Evolutionary conservation across 192 early-diverging fungal genomes (phyloP), one percentile per base, ranked within the genome.

Genomic region (Podila verticillata): DNA sequence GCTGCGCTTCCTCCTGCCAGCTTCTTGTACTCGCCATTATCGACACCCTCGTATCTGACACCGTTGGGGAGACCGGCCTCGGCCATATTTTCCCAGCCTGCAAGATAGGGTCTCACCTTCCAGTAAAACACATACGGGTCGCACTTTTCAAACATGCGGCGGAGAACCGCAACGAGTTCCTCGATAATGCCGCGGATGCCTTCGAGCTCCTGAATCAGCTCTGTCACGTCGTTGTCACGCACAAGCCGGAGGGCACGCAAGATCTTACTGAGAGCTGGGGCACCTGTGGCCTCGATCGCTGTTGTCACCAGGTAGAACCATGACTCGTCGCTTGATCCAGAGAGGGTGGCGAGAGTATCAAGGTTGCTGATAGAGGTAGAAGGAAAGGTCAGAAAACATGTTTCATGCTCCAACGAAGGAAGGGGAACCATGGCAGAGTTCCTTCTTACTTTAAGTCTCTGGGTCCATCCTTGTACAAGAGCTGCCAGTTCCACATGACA

Each of bases 301-400:
- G 93, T 91, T 12, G 95, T 94, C 59, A 97, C 91, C 31, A 99
- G 87, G 85, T 96, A 97, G 77, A 99, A 99, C 97, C 97, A 99
- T 5, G 92, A 91, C 88, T 99, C 96, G 82, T 99, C 97, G 61
- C 91, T 87, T 32, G 90, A 89, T 17, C 96, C 95, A 6, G 94
- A 92, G 66, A 96, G 96, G 10, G 94, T 96, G 59, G 93, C 86
- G 66, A 96, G 74, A 0, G 93, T 92, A 15, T 92, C 85, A 19
- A 99, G 72, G 84, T 99, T 99, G 73, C 87, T 90, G 63, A 47
- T 24, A 24, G 48, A 22, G 51, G 6, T 29, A 31, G 48, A 66
- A 61, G 61, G 28, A 61, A 29, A 65, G 20, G 51, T 54, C 51
- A 54, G 22, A 12, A 54, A 10, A n/a, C 1, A 15, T 54, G 51